Evolutionary conservation across 768 basidiomycete species (phyloP).

Genomic region (Termitomyces sp.): DNA sequence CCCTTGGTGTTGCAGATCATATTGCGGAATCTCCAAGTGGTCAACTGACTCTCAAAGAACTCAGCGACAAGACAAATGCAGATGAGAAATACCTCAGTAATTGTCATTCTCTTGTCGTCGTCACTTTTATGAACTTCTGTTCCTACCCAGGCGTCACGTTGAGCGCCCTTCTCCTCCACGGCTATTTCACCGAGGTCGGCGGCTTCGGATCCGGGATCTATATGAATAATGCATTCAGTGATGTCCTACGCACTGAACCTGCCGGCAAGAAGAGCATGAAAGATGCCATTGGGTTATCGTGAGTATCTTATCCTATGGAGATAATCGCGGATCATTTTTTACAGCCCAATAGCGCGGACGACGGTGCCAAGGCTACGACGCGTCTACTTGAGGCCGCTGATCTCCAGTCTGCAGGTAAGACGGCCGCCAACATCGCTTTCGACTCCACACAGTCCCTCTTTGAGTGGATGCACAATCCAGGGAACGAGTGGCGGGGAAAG

Average conservation of each 20-base stretch:
- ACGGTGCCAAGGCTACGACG: constrained; percentile 16
- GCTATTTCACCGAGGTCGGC: constrained; percentile 12
- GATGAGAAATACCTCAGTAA: no score
- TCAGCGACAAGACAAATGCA: not conserved
- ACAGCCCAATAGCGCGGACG: constrained; percentile 7
- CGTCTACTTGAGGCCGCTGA: constrained; percentile 12
- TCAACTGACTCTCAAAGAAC: not conserved
- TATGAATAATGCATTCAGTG: constrained; percentile 7
- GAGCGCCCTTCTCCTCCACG: constrained; percentile 10
- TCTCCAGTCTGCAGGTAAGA: not conserved
- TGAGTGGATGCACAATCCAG: constrained; percentile 13
- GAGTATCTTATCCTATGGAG: not conserved
- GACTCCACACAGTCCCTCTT: constrained; percentile 9
- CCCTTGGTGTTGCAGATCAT: constrained; percentile 7
- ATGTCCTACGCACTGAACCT: constrained; percentile 6
- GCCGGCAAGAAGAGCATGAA: constrained; percentile 5
- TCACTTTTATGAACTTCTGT: not conserved
- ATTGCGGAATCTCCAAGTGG: not conserved
- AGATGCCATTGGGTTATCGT: constrained; percentile 14
- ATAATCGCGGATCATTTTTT: not conserved
- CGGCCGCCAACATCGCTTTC: constrained; percentile 9
- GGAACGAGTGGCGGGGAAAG: constrained; percentile 11
- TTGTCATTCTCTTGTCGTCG: not conserved
- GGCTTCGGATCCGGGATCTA: constrained; percentile 11
- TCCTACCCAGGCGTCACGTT: constrained; percentile 9